Conservation (phyloP, 2,329 filamentous ascomycete species). For the Trichoderma sp. region DNA sequence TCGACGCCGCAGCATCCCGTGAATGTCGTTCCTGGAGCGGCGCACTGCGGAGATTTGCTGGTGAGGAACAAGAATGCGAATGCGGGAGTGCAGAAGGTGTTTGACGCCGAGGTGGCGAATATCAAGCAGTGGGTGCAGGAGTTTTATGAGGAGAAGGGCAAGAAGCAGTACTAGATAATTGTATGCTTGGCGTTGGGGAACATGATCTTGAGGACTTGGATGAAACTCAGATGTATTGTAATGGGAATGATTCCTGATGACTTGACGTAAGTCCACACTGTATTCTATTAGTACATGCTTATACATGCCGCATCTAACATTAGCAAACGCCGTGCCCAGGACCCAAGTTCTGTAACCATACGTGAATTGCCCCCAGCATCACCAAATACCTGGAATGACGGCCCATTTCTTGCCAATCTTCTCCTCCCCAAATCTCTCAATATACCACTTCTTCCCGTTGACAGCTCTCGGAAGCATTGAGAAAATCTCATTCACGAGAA, state of each 20-base stretch:
- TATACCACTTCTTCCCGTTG: slow-evolving; percentile 80
- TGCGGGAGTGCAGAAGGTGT: slow-evolving; percentile 22
- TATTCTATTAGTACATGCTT: neutral
- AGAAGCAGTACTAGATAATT: neutral
- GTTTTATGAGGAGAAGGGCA: slow-evolving; percentile 34
- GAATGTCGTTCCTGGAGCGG: slow-evolving; percentile 49
- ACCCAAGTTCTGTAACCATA: neutral
- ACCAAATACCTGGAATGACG: slow-evolving; percentile 56
- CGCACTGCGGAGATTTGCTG: slow-evolving; percentile 55
- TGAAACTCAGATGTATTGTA: neutral
- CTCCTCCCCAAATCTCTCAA: slow-evolving; percentile 80
- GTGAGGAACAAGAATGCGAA: slow-evolving; percentile 46
- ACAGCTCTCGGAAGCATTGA: slow-evolving; percentile 87
- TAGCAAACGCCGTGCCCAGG: neutral
- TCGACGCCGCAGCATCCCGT: slow-evolving; percentile 48
- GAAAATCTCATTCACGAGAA: slow-evolving; percentile 81
- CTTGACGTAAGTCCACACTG: neutral
- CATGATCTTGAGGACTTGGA: neutral
- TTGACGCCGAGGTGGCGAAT: slow-evolving; percentile 44
- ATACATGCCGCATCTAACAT: neutral
- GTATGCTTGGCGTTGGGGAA: neutral
- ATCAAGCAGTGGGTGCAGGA: slow-evolving; percentile 54
- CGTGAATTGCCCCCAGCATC: slow-evolving; percentile 7
- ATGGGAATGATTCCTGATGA: neutral
- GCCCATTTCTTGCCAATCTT: slow-evolving; percentile 73